Evolutionary conservation across 192 early-diverging fungal species (phyloP).

Genomic region (Podila horticola): DNA sequence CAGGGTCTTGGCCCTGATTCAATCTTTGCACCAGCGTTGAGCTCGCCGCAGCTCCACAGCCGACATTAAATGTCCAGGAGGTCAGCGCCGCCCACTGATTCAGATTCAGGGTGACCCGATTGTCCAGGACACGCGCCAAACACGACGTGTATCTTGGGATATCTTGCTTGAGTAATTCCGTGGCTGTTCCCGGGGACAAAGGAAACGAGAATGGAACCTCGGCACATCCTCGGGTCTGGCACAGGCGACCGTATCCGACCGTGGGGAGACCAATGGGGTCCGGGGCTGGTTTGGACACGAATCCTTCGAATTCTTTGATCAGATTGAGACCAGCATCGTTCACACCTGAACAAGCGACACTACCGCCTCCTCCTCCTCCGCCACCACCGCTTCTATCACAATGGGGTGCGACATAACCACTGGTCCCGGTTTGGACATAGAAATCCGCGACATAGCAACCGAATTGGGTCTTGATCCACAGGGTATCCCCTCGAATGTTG

Average conservation of each 20-base stretch:
- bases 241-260: slow-evolving; percentile 55
- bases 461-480: too few species aligned
- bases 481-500: too few species aligned
- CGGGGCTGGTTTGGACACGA: slow-evolving; percentile 35
- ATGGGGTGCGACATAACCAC: too few species aligned
- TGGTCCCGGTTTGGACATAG: too few species aligned
- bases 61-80: slow-evolving; percentile 55
- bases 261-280: slow-evolving; percentile 55
- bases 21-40: slow-evolving; percentile 51
- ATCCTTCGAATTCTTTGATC: slow-evolving; percentile 51
- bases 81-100: slow-evolving; percentile 56
- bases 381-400: too few species aligned
- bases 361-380: too few species aligned
- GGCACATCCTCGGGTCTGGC: slow-evolving; percentile 23
- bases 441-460: too few species aligned
- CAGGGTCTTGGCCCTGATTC: slow-evolving; percentile 42
- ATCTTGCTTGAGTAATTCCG: slow-evolving; percentile 45
- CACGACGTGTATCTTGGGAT: slow-evolving; percentile 37
- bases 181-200: slow-evolving; percentile 42
- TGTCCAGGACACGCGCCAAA: slow-evolving; percentile 31
- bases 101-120: slow-evolving; percentile 34
- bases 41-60: slow-evolving; percentile 37
- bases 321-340: slow-evolving; percentile 34
- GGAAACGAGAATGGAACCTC: slow-evolving; percentile 47
- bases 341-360: slow-evolving; percentile 2